Evolutionary conservation across 768 basidiomycete species (phyloP), one percentile per base, ranked within the genome.

Genomic region (Punctularia strigosozonata): DNA sequence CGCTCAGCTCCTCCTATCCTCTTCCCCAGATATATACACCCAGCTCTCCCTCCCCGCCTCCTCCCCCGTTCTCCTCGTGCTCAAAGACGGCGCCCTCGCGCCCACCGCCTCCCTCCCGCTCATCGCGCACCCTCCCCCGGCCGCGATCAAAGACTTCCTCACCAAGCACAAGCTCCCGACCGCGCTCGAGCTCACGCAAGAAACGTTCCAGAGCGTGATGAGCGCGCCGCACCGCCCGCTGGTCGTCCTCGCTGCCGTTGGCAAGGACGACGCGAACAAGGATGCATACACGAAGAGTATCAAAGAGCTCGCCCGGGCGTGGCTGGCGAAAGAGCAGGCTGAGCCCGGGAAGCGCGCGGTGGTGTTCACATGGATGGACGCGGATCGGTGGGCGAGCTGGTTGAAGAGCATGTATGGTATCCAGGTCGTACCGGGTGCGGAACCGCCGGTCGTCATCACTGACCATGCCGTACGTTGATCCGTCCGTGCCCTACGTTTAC

Each of bases 341-440:
- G 44, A 44, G 31, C 54, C 38, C 43, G 60, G 26, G n/a, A 40
- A 39, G 30, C 59, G 69, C 25, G 70, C 76, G 31, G 80, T 94
- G 0, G 73, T 91, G 36, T 95, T 91, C 58, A 70, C 80, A 6
- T 90, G 82, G 80, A 90, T 95, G 75, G 88, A 99, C 51, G 73
- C 65, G 2, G 77, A 75, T 19, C 72, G 68, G 57, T 97, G 94
- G 91, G 68, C 59, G 19, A 77, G 72, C 37, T 97, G 91, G 91
- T 63, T 94, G 61, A 89, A 86, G 66, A 79, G 77, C 48, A 89
- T 89, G 77, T 98, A 97, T 60, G 80, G 80, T 21, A 63, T 90
- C 48, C 63, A 57, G 46, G 41, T n/a, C n/a, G n/a, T n/a, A n/a
- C n/a, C 46, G 6, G 46, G 36, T 6, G 39, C 42, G 0, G 54